These are phyloP conservation scores for Neonectria coccinea DNA, from an alignment of 2,329 filamentous ascomycete species.

Conservation along the genomic window DNA sequence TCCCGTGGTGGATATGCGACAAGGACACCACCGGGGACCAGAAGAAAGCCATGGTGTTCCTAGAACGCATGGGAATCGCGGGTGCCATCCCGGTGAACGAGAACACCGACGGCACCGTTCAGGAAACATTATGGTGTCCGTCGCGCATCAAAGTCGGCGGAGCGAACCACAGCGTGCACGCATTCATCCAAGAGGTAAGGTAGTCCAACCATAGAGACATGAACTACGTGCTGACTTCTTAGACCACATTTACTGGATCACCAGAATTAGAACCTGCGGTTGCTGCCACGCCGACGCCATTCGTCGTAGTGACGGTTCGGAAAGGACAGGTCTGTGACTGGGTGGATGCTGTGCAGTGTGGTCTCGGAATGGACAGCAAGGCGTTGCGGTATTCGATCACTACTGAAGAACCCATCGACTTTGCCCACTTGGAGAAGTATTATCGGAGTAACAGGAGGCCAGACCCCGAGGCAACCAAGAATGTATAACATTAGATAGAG, in stretches of 20 bases:
- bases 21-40: conserved; percentile 15
- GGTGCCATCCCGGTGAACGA: conserved; percentile 20
- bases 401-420: conserved; percentile 10
- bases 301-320: conserved; percentile 26
- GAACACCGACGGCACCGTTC: neutral
- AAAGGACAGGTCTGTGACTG: conserved; percentile 24
- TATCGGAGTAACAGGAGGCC: conserved; percentile 6
- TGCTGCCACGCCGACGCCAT: conserved; percentile 16
- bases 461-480: conserved; percentile 1
- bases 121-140: conserved; percentile 23
- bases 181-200: conserved; percentile 27
- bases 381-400: conserved; percentile 16
- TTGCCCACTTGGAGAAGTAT: conserved; percentile 11
- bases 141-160: conserved; percentile 18
- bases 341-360: conserved; percentile 23
- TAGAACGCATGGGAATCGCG: conserved; percentile 24
- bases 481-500: neutral
- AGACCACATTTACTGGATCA: conserved; percentile 24
- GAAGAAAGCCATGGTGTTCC: conserved; percentile 16
- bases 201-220: too few species aligned
- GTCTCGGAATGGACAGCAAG: conserved; percentile 21
- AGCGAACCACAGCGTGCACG: conserved; percentile 21
- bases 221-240: neutral
- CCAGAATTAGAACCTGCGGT: conserved; percentile 20
- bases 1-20: conserved; percentile 22